Evolutionary conservation across 352 stramenopile genomes (phyloP).

Genomic region (Globisporangium orthogonon): DNA sequence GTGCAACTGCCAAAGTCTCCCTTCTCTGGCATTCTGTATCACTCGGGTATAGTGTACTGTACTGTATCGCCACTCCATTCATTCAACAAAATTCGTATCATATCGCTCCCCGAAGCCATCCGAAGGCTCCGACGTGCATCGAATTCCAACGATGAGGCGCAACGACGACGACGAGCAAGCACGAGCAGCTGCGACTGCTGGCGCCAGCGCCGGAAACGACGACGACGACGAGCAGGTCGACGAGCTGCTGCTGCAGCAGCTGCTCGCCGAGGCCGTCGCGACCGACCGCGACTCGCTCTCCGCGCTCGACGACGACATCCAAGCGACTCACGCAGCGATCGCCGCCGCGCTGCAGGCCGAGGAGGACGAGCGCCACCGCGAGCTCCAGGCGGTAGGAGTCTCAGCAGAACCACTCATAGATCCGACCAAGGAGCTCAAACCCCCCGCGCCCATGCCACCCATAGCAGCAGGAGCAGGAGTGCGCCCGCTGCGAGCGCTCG

Average conservation of each 20-base stretch:
- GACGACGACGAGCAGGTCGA: slow-evolving; percentile 27
- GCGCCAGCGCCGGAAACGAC: too few species aligned
- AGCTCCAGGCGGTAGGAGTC: slow-evolving; percentile 5
- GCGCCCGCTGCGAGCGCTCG: slow-evolving; percentile 36
- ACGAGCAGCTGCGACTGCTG: too few species aligned
- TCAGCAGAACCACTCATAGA: not conserved
- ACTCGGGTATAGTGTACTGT: too few species aligned
- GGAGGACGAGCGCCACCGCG: slow-evolving; percentile 13
- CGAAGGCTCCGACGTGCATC: not conserved
- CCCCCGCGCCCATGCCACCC: not conserved
- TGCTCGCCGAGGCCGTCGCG: slow-evolving; percentile 12
- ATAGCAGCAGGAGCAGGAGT: not conserved
- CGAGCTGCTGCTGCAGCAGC: slow-evolving; percentile 29
- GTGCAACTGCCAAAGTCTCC: too few species aligned
- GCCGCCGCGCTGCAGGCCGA: slow-evolving; percentile 26
- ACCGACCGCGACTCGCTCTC: slow-evolving; percentile 4
- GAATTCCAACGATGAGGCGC: not conserved
- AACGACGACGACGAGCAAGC: not conserved
- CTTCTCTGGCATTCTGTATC: too few species aligned
- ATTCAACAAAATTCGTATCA: not conserved
- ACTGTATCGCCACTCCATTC: not conserved
- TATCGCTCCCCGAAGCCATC: too few species aligned
- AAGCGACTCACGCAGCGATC: slow-evolving; percentile 12
- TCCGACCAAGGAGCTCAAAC: not conserved
- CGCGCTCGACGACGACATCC: slow-evolving; percentile 14